Evolutionary conservation across 345 rosid species (phyloP).

Genomic region (Zanthoxylum bungeanum): DNA sequence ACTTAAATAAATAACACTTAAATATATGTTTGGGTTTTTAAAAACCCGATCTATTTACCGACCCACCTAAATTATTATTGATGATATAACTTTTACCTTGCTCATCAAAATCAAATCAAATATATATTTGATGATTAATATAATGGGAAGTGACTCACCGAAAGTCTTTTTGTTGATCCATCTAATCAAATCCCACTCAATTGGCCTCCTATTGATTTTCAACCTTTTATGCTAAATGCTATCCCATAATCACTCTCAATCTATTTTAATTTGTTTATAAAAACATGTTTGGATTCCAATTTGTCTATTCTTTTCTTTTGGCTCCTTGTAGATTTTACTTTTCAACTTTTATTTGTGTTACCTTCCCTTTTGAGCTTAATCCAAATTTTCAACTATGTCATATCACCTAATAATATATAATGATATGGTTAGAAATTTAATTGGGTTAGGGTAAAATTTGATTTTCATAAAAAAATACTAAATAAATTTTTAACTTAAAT

Average conservation of each 20-base stretch:
- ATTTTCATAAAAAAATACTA: too few relatives aligned
- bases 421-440: too few relatives aligned
- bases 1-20: too few relatives aligned
- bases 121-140: neutral
- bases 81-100: neutral
- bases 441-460: too few relatives aligned
- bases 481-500: too few relatives aligned
- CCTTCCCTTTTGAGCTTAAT: neutral
- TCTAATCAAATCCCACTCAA: slow-evolving; percentile 5
- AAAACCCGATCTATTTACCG: too few relatives aligned
- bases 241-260: neutral
- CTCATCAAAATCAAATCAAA: neutral
- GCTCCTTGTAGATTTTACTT: neutral
- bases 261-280: neutral
- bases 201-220: neutral
- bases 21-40: too few relatives aligned
- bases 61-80: neutral
- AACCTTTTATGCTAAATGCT: neutral
- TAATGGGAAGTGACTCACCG: neutral
- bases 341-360: neutral
- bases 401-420: too few relatives aligned
- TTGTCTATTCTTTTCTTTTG: neutral
- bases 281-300: neutral
- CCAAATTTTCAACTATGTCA: neutral
- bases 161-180: neutral